These are phyloP conservation scores for Xerocomus nothofagi DNA, from an alignment of 1,284 basidiomycete genomes.

Conservation along the genomic window DNA sequence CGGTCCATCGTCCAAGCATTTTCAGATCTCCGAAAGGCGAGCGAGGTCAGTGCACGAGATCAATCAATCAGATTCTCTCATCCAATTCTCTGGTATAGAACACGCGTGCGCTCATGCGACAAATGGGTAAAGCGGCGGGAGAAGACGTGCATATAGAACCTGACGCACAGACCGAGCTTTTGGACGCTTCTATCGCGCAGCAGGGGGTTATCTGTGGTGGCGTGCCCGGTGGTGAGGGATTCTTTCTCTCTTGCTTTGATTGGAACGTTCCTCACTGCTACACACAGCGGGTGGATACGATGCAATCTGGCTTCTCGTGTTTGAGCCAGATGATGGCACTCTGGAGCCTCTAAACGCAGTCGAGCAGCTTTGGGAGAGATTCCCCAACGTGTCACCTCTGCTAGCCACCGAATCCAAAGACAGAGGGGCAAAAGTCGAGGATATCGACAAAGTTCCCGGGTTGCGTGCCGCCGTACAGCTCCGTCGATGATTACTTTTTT, in stretches of 20 bases:
- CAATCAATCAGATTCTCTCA: neutral
- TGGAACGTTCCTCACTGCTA: neutral
- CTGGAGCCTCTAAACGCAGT: constrained; percentile 53
- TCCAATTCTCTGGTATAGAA: constrained; percentile 44
- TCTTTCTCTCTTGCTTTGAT: neutral
- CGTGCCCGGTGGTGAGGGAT: constrained; percentile 84
- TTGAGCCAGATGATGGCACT: constrained; percentile 56
- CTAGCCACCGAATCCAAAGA: constrained; percentile 72
- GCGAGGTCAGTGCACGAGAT: constrained; percentile 49
- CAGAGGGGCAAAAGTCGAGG: constrained; percentile 70
- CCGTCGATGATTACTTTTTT: constrained; percentile 16
- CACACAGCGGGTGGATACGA: constrained; percentile 91
- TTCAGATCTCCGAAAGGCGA: constrained; percentile 52
- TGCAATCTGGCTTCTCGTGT: constrained; percentile 89
- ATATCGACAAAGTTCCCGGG: constrained; percentile 59
- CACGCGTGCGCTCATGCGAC: constrained; percentile 82
- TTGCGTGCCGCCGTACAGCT: constrained; percentile 48
- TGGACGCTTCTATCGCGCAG: constrained; percentile 76
- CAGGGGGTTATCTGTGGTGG: constrained; percentile 92
- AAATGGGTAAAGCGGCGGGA: constrained; percentile 78
- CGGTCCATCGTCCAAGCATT: constrained; percentile 43
- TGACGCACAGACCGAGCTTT: constrained; percentile 81
- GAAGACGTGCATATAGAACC: constrained; percentile 87
- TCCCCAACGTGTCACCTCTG: constrained; percentile 76
- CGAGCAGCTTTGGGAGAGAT: constrained; percentile 75